Percentiles rank a stretch among this genome's conserved stretches.
Evolutionary conservation across 176 grass and related monocot genomes (phyloP).

Genomic region (Bothriochloa decipiens): DNA sequence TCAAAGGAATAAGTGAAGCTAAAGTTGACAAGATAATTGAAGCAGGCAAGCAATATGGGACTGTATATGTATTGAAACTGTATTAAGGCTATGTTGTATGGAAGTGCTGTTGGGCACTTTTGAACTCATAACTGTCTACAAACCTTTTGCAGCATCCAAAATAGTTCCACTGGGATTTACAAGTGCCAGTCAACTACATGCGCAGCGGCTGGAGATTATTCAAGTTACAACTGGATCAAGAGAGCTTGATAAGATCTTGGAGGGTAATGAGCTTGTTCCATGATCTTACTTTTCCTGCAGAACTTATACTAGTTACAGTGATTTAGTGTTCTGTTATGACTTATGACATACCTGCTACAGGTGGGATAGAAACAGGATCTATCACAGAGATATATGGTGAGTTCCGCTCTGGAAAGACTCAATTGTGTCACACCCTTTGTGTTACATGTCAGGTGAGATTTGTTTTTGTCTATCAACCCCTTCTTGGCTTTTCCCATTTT

Average conservation of each 20-base stretch:
- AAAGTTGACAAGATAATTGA: conserved; percentile 99
- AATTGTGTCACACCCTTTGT: conserved; percentile 90
- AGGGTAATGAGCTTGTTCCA: conserved; percentile 59
- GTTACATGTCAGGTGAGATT: conserved; percentile 90
- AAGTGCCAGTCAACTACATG: conserved; percentile 96
- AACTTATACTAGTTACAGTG: neutral
- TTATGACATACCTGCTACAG: conserved; percentile 51
- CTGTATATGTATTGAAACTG: neutral
- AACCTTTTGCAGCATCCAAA: conserved; percentile 72
- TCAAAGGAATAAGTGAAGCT: conserved; percentile 97
- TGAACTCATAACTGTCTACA: neutral
- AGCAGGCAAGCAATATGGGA: conserved; percentile 58
- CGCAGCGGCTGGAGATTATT: conserved; percentile 91
- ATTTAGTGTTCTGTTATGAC: conserved; percentile 33
- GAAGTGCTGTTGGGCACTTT: neutral
- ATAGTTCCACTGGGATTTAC: conserved; percentile 93
- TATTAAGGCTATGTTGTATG: conserved; percentile 19
- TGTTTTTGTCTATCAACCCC: neutral
- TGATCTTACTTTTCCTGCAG: neutral
- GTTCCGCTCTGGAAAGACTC: conserved; percentile 88
- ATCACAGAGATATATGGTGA: conserved; percentile 99
- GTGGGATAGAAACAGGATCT: conserved; percentile 93
- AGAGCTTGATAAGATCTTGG: conserved; percentile 98
- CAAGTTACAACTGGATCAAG: conserved; percentile 94
- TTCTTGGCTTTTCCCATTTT: neutral